Base-by-base conservation (phyloP, 2,329 filamentous ascomycete genomes). In the Aspergillus vadensis region DNA sequence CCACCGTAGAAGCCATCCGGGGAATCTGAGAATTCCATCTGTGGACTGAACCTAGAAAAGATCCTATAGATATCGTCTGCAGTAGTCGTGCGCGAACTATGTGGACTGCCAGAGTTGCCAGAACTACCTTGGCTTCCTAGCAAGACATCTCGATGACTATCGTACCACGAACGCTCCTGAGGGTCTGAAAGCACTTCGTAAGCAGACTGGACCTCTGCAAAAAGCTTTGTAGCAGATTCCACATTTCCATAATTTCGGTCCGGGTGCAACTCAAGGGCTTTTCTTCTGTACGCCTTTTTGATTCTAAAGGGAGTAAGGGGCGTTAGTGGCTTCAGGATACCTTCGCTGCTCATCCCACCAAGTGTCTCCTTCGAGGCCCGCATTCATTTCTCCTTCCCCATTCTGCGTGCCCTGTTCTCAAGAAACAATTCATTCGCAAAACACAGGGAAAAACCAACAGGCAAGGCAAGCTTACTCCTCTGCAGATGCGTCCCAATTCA, bases 141-240 rank as follows among this genome's bases (percentile, higher is more conserved):
- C 63, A 98, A 96, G 54, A 90, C 88, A 67, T 92, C 88, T 62
- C 92, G 89, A 73, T 99, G 95, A 2, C 92, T 92, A 77, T 99
- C 94, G 79, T 99, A 99, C 95, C 95, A 99, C 32, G 93, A 90
- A 68, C 95, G 87, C 76, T 99, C 95, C 74, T 99, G 94, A 10
- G 92, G 88, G 74, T 99, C 95, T 1, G 93, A 96, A 1, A 99
- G 85, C n/a, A 99, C 87, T 75, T 98, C 92, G 74, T 99, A 96
- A 50, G 95, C 95, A 38, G 92, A 85, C 75, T 97, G 94, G 27
- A 98, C 84, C 72, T 97, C 92, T 53, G 95, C 92, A 74, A 99
- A 99, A 55, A 88, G 87, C 66, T 83, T 85, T 1, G 95, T 99
- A 2, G 94, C 88, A 64, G 87, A 85, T 70, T 96, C 92, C 63